Percentiles rank a stretch among this genome's conserved stretches.
Evolutionary conservation across 2,329 filamentous ascomycete species (phyloP).

Genomic region (Arthrobotrys sphaeroides): DNA sequence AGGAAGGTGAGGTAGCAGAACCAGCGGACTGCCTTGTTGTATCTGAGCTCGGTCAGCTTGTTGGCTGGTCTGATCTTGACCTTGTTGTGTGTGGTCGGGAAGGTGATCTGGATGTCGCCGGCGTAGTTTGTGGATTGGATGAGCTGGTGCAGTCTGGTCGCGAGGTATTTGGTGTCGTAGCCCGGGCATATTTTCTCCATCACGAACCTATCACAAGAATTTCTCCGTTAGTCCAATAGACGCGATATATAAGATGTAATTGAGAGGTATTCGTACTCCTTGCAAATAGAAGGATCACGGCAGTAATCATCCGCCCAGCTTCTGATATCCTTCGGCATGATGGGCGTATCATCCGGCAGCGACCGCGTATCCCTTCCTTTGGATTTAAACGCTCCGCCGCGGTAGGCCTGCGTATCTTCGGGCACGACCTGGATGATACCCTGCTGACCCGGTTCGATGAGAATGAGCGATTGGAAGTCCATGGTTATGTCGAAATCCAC

Average conservation of each 20-base stretch:
- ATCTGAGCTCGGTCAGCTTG: constrained; percentile 72
- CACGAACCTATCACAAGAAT: constrained; percentile 48
- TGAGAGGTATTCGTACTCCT: constrained; percentile 59
- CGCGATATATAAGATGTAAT: too few relatives aligned
- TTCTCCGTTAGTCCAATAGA: not conserved
- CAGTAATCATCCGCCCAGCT: constrained; percentile 77
- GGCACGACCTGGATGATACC: constrained; percentile 66
- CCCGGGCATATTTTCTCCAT: constrained; percentile 64
- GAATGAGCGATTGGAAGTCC: constrained; percentile 70
- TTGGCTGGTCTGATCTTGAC: constrained; percentile 73
- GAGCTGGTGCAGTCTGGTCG: constrained; percentile 66
- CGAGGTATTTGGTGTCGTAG: constrained; percentile 69
- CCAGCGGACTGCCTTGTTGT: constrained; percentile 71
- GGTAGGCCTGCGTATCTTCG: constrained; percentile 70
- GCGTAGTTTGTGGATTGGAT: constrained; percentile 74
- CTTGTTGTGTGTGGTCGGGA: constrained; percentile 68
- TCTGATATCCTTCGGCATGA: constrained; percentile 61
- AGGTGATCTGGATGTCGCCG: constrained; percentile 69
- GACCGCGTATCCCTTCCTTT: constrained; percentile 63
- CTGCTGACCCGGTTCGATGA: constrained; percentile 63
- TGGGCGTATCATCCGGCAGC: constrained; percentile 55
- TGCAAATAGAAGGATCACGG: constrained; percentile 68
- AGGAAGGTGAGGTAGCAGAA: constrained; percentile 74
- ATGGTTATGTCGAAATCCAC: constrained; percentile 71
- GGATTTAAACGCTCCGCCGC: constrained; percentile 71